A percentile compares a stretch with the other conserved stretches of the same genome.
Evolutionary conservation across 305 asterid genomes (phyloP).

Genomic region (Fraxinus floribunda): DNA sequence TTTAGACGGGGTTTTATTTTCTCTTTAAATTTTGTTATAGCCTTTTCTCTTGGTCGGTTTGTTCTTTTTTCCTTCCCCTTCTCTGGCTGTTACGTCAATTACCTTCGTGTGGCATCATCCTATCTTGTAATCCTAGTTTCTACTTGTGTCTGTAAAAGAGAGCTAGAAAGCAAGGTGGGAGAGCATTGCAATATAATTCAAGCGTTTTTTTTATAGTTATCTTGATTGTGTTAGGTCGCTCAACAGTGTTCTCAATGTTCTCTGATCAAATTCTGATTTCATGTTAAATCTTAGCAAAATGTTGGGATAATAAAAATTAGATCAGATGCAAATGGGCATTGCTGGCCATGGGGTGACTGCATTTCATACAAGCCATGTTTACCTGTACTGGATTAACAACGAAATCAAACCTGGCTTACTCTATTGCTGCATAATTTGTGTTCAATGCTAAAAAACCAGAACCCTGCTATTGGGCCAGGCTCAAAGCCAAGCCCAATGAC

Average conservation of each 20-base stretch:
- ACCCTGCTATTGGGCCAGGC: too few relatives aligned
- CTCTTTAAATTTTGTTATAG: neutral
- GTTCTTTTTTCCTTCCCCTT: conserved; percentile 1
- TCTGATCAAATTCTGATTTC: neutral
- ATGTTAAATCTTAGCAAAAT: neutral
- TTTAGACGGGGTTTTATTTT: conserved; percentile 1
- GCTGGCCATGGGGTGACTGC: neutral
- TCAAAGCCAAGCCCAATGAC: too few relatives aligned
- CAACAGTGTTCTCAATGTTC: neutral
- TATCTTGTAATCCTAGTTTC: conserved; percentile 36
- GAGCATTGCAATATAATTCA: conserved; percentile 23
- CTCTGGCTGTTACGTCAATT: neutral
- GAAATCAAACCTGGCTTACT: neutral
- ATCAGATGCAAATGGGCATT: neutral
- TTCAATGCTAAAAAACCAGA: neutral
- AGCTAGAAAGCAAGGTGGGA: conserved; percentile 33
- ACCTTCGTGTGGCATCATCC: conserved; percentile 23
- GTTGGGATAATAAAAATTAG: neutral
- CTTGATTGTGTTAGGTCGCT: neutral
- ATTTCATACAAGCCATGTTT: neutral
- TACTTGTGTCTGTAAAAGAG: conserved; percentile 18
- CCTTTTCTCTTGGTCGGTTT: neutral
- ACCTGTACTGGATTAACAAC: neutral
- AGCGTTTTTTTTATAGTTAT: neutral
- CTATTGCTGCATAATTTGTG: neutral